Percentiles rank a stretch among this genome's conserved stretches.
Conservation (phyloP, 2,329 filamentous ascomycete genomes). For the Colletotrichum sojae region DNA sequence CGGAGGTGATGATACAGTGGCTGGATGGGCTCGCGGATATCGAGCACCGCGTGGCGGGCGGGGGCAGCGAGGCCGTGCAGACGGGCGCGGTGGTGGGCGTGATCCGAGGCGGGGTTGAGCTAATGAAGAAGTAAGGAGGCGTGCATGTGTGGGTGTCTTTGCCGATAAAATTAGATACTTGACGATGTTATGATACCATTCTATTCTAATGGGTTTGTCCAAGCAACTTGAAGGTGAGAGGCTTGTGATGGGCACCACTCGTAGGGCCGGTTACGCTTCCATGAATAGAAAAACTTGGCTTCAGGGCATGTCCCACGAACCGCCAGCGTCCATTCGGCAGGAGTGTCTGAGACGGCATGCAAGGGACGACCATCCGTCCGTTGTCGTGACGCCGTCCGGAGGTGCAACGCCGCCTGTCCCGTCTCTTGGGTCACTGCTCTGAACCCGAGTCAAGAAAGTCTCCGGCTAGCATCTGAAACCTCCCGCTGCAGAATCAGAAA, state of each 20-base stretch:
- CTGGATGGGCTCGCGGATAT: conserved; percentile 92
- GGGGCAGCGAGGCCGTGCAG: conserved; percentile 89
- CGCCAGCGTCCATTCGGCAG: too few relatives aligned
- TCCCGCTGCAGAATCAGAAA: not conserved
- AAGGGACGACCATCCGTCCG: too few relatives aligned
- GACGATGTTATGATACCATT: conserved; percentile 36
- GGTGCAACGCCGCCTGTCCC: too few relatives aligned
- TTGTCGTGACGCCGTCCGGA: too few relatives aligned
- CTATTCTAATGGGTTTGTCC: not conserved
- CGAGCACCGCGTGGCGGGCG: conserved; percentile 90
- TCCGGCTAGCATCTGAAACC: conserved; percentile 1
- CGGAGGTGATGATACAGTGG: conserved; percentile 92
- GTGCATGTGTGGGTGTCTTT: too few relatives aligned
- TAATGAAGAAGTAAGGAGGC: conserved; percentile 60
- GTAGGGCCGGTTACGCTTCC: too few relatives aligned
- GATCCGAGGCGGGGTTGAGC: conserved; percentile 86
- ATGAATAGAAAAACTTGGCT: too few relatives aligned
- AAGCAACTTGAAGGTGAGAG: too few relatives aligned
- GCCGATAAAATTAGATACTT: conserved; percentile 9
- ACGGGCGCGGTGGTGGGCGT: conserved; percentile 94
- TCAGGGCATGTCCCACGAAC: too few relatives aligned
- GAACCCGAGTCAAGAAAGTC: conserved; percentile 22
- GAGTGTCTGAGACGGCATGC: too few relatives aligned
- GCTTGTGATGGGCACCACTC: too few relatives aligned
- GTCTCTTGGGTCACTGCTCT: not conserved